These are phyloP conservation scores for Rosa multiflora DNA, from an alignment of 306 rosid genomes.

Conservation along the genomic window DNA sequence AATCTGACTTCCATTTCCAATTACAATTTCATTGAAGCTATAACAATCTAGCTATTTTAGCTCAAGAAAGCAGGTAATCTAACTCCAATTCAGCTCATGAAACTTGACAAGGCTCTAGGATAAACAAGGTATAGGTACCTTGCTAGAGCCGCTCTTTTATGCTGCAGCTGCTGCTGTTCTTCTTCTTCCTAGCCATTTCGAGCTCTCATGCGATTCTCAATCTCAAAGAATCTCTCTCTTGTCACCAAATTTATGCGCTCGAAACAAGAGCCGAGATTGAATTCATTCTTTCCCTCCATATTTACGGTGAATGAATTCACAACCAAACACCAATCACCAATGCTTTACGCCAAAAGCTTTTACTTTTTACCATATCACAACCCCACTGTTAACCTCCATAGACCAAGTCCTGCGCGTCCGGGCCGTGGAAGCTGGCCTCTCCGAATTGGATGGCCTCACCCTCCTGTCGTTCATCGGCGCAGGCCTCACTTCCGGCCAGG, in stretches of 20 bases:
- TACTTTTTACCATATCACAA: conserved; percentile 36
- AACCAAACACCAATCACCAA: background rate
- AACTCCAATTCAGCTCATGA: conserved; percentile 25
- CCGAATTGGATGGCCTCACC: conserved; percentile 13
- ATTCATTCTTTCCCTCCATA: conserved; percentile 17
- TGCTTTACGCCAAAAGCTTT: background rate
- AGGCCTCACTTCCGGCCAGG: conserved; percentile 28
- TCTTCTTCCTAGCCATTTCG: background rate
- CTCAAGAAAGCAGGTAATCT: conserved; percentile 18
- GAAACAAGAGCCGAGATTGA: background rate
- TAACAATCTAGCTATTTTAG: background rate
- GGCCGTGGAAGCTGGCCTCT: conserved; percentile 20
- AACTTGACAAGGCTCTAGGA: conserved; percentile 3
- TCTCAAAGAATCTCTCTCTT: no score
- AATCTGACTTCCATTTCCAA: conserved; percentile 22
- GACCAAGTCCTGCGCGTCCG: conserved; percentile 73
- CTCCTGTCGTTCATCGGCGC: conserved; percentile 20
- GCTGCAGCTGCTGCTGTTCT: background rate
- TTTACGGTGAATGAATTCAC: conserved; percentile 23
- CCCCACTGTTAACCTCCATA: conserved; percentile 66
- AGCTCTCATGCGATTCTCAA: background rate
- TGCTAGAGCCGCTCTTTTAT: background rate
- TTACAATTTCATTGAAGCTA: conserved; percentile 25
- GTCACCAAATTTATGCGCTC: background rate
- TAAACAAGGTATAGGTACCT: background rate